These are phyloP conservation scores for Pinus tabuliformis DNA, from an alignment of 75 land plant genomes.

Conservation along the genomic window DNA sequence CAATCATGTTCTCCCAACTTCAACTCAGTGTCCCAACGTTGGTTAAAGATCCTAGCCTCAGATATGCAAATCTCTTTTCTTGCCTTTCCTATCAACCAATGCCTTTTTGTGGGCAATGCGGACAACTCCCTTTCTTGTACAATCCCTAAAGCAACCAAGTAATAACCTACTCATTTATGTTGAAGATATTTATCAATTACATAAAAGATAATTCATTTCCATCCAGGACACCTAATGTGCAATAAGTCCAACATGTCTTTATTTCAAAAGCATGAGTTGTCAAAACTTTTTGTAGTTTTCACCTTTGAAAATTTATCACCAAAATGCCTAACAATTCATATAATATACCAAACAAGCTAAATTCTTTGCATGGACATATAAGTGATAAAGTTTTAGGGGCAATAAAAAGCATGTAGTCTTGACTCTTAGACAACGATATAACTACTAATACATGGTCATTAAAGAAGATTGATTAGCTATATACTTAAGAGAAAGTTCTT, in stretches of 20 bases:
- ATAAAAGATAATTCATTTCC: neutral
- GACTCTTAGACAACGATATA: too few species aligned
- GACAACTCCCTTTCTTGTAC: slow-evolving; percentile 33
- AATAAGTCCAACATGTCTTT: neutral
- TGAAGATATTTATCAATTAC: neutral
- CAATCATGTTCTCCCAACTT: slow-evolving; percentile 36
- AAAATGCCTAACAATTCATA: neutral
- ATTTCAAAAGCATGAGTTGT: neutral
- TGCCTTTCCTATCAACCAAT: slow-evolving; percentile 29
- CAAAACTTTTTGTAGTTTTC: neutral
- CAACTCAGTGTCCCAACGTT: slow-evolving; percentile 25
- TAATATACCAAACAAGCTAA: neutral
- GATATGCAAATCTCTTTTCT: slow-evolving; percentile 13
- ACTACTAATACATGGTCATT: neutral
- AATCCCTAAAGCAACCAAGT: slow-evolving; percentile 17
- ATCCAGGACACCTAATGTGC: too few species aligned
- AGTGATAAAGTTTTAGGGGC: neutral
- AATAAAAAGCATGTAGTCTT: neutral
- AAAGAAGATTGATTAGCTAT: neutral
- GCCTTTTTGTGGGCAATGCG: slow-evolving; percentile 21
- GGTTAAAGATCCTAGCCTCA: slow-evolving; percentile 24
- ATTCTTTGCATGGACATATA: neutral
- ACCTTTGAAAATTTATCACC: neutral
- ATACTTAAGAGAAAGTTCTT: neutral
- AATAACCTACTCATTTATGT: slow-evolving; percentile 1